Percentiles rank a stretch among this genome's conserved stretches.
Evolutionary conservation across 2,329 filamentous ascomycete genomes (phyloP).

Genomic region (Aspergillus hortae): DNA sequence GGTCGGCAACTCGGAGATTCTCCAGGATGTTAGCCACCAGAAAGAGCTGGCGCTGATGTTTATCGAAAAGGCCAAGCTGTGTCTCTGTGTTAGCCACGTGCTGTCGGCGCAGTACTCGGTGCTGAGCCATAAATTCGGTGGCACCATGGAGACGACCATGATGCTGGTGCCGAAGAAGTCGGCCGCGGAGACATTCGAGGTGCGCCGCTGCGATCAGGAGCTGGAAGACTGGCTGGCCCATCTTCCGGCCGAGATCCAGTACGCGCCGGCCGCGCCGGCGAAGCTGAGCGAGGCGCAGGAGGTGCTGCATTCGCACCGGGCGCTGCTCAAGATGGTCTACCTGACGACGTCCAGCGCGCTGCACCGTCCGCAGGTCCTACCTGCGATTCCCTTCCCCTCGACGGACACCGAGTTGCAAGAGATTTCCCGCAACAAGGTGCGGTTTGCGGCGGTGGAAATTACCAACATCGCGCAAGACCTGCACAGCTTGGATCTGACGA

Average conservation of each 20-base stretch:
- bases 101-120: slow-evolving; percentile 90
- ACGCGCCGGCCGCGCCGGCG: slow-evolving; percentile 61
- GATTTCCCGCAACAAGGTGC: slow-evolving; percentile 75
- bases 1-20: slow-evolving; percentile 64
- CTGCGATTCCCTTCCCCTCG: slow-evolving; percentile 59
- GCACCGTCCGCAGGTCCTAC: slow-evolving; percentile 85
- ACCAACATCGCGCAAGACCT: slow-evolving; percentile 78
- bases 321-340: slow-evolving; percentile 90
- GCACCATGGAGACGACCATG: slow-evolving; percentile 73
- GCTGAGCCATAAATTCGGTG: slow-evolving; percentile 71
- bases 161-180: slow-evolving; percentile 89
- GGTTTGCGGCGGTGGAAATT: slow-evolving; percentile 78
- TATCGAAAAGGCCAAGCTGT: slow-evolving; percentile 86
- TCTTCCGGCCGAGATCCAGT: slow-evolving; percentile 68
- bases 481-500: slow-evolving; percentile 68
- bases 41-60: slow-evolving; percentile 80
- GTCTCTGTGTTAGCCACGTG: slow-evolving; percentile 83
- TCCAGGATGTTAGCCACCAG: slow-evolving; percentile 70
- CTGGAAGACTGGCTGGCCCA: slow-evolving; percentile 73
- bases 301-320: slow-evolving; percentile 66
- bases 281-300: slow-evolving; percentile 47
- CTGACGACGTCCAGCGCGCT: slow-evolving; percentile 87
- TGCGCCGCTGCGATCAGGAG: slow-evolving; percentile 74
- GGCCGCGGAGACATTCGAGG: slow-evolving; percentile 74
- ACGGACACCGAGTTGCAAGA: slow-evolving; percentile 71